A percentile compares a stretch with the other conserved stretches of the same genome.
Evolutionary conservation across 73 alveolate genomes (phyloP).

Genomic region (Stentor roeselii): DNA sequence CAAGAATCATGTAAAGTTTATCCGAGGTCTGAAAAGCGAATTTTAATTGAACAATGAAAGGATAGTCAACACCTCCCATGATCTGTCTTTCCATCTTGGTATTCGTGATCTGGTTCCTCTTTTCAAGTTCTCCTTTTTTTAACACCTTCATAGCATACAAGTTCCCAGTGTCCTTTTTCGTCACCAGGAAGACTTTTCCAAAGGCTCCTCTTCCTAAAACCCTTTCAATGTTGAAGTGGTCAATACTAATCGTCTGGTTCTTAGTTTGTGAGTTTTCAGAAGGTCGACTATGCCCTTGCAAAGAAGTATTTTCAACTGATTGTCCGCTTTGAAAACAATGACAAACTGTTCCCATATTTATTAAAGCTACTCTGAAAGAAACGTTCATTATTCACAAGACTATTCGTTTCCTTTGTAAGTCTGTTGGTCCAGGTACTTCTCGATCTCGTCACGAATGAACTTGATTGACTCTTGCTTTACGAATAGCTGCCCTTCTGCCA

Average conservation of each 20-base stretch:
- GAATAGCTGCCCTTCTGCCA: conserved; percentile 17
- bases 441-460: neutral
- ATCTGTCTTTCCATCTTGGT: conserved; percentile 80
- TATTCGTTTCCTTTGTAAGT: neutral
- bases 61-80: conserved; percentile 70
- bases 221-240: conserved; percentile 64
- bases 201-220: conserved; percentile 90
- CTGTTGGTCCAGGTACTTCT: conserved; percentile 4
- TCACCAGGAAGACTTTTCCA: conserved; percentile 83
- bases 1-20: conserved; percentile 81
- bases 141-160: conserved; percentile 82
- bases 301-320: too few species aligned
- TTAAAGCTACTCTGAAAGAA: too few species aligned
- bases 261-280: too few species aligned
- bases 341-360: neutral
- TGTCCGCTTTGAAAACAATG: too few species aligned
- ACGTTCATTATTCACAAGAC: too few species aligned
- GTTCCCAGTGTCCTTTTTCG: conserved; percentile 69
- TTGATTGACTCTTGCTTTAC: neutral
- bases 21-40: conserved; percentile 83
- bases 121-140: conserved; percentile 30
- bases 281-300: too few species aligned
- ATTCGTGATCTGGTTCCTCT: conserved; percentile 37
- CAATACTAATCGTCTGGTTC: conserved; percentile 61
- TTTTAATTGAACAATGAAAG: conserved; percentile 74